A percentile compares a stretch with the other conserved stretches of the same genome.
These are phyloP conservation scores for Lasiosphaeria ovina DNA, from an alignment of 495 filamentous ascomycete species.

Conservation along the genomic window DNA sequence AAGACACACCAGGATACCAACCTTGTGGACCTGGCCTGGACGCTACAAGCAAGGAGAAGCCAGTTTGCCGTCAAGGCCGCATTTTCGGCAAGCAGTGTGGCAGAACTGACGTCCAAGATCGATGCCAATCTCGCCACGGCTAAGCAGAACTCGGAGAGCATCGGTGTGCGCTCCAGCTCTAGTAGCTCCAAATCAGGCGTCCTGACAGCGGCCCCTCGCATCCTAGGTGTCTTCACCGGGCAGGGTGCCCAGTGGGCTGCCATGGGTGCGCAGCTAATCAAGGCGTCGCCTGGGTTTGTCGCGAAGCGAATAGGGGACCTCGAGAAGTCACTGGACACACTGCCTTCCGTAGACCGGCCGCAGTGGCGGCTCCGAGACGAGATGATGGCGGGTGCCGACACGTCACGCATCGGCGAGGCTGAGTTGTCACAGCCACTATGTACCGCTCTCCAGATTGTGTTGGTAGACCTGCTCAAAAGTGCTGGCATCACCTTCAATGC, in stretches of 20 bases:
- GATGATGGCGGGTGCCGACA: slow-evolving; percentile 10
- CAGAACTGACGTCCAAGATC: not conserved
- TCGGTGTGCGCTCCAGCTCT: not conserved
- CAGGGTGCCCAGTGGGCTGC: slow-evolving; percentile 33
- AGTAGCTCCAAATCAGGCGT: not conserved
- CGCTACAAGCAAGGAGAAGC: slow-evolving; percentile 33
- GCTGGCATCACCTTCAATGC: slow-evolving; percentile 20
- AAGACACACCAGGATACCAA: slow-evolving; percentile 38
- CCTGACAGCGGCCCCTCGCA: not conserved
- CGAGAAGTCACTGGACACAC: slow-evolving; percentile 6
- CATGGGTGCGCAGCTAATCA: slow-evolving; percentile 26
- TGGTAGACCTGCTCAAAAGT: slow-evolving; percentile 18
- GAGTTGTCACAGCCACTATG: slow-evolving; percentile 21
- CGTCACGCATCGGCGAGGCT: slow-evolving; percentile 1
- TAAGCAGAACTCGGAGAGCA: not conserved
- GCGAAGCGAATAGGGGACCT: slow-evolving; percentile 1
- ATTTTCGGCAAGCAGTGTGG: slow-evolving; percentile 28
- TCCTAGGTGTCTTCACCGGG: slow-evolving; percentile 11
- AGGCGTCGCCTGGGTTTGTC: not conserved
- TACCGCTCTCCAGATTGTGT: slow-evolving; percentile 26
- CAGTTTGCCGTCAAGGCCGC: slow-evolving; percentile 33
- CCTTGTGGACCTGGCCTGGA: slow-evolving; percentile 33
- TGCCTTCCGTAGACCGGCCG: not conserved
- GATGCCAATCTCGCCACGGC: not conserved
- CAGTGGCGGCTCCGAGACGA: slow-evolving; percentile 25